phyloP scores from a whole-genome alignment of 2,329 filamentous ascomycete genomes.

The Stemphylium lycopersici region DNA sequence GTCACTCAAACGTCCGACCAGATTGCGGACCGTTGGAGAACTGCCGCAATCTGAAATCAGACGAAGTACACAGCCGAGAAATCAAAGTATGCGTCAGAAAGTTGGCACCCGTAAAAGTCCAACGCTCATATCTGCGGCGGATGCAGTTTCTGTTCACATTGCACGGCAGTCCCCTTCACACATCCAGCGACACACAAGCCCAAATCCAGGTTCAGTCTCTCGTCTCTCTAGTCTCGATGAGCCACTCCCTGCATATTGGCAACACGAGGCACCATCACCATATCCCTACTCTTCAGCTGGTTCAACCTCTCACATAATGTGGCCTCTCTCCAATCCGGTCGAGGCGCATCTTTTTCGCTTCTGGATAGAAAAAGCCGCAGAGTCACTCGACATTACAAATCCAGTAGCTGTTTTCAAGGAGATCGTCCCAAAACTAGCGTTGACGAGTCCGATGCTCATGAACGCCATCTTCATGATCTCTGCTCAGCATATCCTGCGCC shows the following conservation, averaged over 20 bases:
- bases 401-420: constrained; percentile 17
- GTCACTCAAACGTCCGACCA: constrained; percentile 4
- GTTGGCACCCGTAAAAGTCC: not conserved
- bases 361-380: constrained; percentile 20
- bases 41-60: not conserved
- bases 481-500: constrained; percentile 46
- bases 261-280: constrained; percentile 3
- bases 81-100: not conserved
- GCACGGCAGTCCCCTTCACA: constrained; percentile 7
- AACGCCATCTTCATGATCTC: constrained; percentile 50
- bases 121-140: not conserved
- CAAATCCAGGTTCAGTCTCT: constrained; percentile 14
- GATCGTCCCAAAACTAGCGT: constrained; percentile 23
- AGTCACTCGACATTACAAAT: constrained; percentile 22
- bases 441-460: constrained; percentile 49
- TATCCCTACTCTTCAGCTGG: not conserved
- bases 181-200: constrained; percentile 5
- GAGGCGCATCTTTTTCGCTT: constrained; percentile 24
- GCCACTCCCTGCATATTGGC: constrained; percentile 3
- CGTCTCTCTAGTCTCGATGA: constrained; percentile 20
- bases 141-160: not conserved
- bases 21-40: constrained; percentile 2
- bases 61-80: not conserved
- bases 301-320: not conserved
- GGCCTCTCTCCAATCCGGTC: constrained; percentile 17